Conservation (phyloP, 2,329 filamentous ascomycete species). For the Penicillium freii region DNA sequence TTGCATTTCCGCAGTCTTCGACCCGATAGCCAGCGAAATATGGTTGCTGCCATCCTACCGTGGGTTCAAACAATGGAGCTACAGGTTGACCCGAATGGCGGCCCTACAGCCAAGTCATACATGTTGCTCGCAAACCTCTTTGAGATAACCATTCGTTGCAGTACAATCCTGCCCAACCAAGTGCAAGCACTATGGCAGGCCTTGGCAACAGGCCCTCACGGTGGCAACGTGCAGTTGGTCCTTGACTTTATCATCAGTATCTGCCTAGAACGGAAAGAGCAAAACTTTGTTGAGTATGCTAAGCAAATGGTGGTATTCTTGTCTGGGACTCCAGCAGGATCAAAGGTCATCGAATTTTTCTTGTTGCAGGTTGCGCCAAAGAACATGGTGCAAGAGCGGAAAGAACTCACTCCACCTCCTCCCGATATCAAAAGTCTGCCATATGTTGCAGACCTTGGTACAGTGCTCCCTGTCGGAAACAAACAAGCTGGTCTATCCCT, state of each 20-base stretch:
- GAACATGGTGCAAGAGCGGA: constrained; percentile 93
- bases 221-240: constrained; percentile 89
- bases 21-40: constrained; percentile 81
- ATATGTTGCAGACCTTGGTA: constrained; percentile 81
- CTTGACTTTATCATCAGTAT: constrained; percentile 95
- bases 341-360: constrained; percentile 91
- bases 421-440: constrained; percentile 73
- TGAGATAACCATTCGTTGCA: constrained; percentile 92
- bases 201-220: constrained; percentile 85
- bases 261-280: constrained; percentile 88
- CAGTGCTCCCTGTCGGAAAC: constrained; percentile 79
- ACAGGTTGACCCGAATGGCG: constrained; percentile 85
- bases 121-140: constrained; percentile 92
- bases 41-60: constrained; percentile 88
- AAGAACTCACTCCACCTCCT: constrained; percentile 62
- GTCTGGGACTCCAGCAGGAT: constrained; percentile 78
- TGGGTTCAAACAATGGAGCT: constrained; percentile 96
- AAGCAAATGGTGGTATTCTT: constrained; percentile 98
- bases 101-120: constrained; percentile 86
- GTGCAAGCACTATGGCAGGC: constrained; percentile 98
- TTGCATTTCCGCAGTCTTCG: constrained; percentile 86
- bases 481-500: constrained; percentile 89
- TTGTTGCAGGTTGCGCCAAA: constrained; percentile 88
- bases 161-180: constrained; percentile 85
- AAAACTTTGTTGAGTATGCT: constrained; percentile 96